phyloP scores from a whole-genome alignment of 768 basidiomycete genomes.

The Clathrus columnatus region DNA sequence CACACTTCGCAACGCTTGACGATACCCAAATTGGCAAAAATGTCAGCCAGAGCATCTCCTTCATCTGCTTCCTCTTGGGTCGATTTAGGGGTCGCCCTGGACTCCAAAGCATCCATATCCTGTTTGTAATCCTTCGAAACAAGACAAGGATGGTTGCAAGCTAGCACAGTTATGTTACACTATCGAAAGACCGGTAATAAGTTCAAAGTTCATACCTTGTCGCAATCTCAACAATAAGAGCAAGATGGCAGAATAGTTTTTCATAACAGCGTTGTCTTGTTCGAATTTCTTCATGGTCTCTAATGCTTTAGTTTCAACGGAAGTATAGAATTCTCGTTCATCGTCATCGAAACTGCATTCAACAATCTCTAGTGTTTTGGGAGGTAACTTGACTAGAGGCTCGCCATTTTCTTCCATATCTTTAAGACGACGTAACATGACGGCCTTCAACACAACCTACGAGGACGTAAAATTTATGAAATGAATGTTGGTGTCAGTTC shows the following conservation, averaged over 20 bases:
- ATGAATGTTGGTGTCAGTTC: constrained; percentile 6
- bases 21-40: constrained; percentile 53
- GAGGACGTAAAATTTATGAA: background rate
- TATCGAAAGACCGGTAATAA: background rate
- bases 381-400: constrained; percentile 72
- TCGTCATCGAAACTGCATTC: constrained; percentile 68
- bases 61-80: constrained; percentile 49
- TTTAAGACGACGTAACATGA: constrained; percentile 89
- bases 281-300: constrained; percentile 58
- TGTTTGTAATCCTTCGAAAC: constrained; percentile 66
- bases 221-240: constrained; percentile 72
- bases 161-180: constrained; percentile 30
- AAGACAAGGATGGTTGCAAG: constrained; percentile 83
- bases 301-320: constrained; percentile 49
- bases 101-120: constrained; percentile 71
- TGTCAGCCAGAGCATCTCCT: constrained; percentile 54
- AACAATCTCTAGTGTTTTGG: constrained; percentile 58
- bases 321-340: constrained; percentile 73
- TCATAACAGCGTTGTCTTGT: constrained; percentile 37
- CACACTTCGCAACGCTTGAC: constrained; percentile 71
- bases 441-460: constrained; percentile 68
- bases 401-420: constrained; percentile 66
- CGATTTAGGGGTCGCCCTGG: constrained; percentile 42
- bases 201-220: constrained; percentile 54
- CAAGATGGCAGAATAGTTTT: constrained; percentile 63